Evolutionary conservation across 202 grass and related monocot genomes (phyloP).

Genomic region (Schoenoplectus tabernaemontani): DNA sequence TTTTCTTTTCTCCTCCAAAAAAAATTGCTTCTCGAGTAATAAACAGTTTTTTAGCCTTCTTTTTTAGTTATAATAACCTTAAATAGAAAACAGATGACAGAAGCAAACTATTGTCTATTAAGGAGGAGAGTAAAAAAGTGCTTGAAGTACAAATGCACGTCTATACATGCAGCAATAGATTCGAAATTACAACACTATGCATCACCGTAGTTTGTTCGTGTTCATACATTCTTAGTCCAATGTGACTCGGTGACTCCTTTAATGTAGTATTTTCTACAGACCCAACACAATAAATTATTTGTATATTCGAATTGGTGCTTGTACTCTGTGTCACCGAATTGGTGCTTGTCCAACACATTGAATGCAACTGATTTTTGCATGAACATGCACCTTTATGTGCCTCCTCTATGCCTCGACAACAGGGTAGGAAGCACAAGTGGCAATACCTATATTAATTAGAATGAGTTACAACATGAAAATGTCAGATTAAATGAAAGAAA

Average conservation of each 20-base stretch:
- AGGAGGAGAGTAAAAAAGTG: background rate
- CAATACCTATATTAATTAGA: constrained; percentile 40
- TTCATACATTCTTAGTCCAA: background rate
- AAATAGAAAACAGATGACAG: background rate
- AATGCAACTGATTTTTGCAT: background rate
- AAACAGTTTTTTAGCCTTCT: too few relatives aligned
- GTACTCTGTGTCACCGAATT: background rate
- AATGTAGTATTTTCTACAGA: constrained; percentile 26
- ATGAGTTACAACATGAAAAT: background rate
- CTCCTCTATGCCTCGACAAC: constrained; percentile 32
- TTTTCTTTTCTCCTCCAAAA: too few relatives aligned
- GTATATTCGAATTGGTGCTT: background rate
- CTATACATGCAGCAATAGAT: background rate
- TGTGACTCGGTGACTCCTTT: background rate
- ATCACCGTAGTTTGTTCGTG: background rate
- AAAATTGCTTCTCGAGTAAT: too few relatives aligned
- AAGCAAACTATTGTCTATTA: background rate
- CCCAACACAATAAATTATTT: constrained; percentile 15
- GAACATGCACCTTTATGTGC: background rate
- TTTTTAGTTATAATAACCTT: too few relatives aligned
- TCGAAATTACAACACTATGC: background rate
- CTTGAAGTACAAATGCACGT: background rate
- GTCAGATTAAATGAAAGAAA: background rate
- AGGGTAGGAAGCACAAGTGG: constrained; percentile 72
- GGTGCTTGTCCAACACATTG: background rate